Evolutionary conservation across 1,139 yeast species (phyloP).

Genomic region (Suhomyces wounanorum): DNA sequence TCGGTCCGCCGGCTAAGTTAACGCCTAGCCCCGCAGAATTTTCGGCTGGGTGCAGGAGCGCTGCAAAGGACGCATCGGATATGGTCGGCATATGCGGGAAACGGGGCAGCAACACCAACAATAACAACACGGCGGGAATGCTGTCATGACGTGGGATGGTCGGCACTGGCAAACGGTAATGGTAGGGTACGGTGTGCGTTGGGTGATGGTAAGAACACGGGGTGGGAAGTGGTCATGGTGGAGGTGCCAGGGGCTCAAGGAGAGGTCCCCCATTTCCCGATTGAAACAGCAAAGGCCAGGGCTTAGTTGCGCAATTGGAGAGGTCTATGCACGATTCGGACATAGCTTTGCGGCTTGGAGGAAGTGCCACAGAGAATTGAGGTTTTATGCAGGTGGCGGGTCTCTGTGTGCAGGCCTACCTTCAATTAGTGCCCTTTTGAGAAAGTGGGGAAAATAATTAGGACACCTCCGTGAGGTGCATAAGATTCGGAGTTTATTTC

Average conservation of each 20-base stretch:
- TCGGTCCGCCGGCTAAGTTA: slow-evolving; percentile 11
- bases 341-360: neutral
- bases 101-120: neutral
- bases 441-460: neutral
- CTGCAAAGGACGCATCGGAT: neutral
- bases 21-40: slow-evolving; percentile 11
- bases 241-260: neutral
- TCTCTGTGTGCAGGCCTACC: neutral
- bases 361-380: neutral
- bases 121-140: neutral
- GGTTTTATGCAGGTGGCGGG: neutral
- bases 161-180: neutral
- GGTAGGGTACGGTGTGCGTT: neutral
- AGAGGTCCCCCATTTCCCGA: neutral
- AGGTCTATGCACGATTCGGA: neutral
- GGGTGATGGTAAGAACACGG: neutral
- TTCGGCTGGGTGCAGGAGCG: neutral
- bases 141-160: neutral
- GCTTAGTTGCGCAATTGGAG: neutral
- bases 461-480: neutral
- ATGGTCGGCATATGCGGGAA: slow-evolving; percentile 3
- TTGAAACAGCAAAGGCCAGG: neutral
- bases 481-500: neutral
- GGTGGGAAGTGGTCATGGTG: neutral
- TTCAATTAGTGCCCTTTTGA: neutral